A percentile compares a stretch with the other conserved stretches of the same genome.
These are phyloP conservation scores for Endoconidiophora polonica DNA, from an alignment of 2,329 filamentous ascomycete genomes.

Conservation along the genomic window DNA sequence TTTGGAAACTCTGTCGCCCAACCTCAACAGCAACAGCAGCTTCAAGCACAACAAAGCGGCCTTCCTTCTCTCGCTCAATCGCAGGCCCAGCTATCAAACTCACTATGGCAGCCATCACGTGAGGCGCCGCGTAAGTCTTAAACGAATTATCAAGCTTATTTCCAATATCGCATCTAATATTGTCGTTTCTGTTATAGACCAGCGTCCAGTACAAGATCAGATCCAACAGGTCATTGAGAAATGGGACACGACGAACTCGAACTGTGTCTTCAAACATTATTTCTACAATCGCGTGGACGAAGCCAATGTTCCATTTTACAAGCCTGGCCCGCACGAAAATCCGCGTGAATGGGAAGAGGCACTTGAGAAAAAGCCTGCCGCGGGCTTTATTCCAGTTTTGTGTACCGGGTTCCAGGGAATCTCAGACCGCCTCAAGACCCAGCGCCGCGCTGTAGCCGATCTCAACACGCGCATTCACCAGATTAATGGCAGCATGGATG, in stretches of 20 bases:
- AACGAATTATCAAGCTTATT: neutral
- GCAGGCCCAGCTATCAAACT: slow-evolving; percentile 31
- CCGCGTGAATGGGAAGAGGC: slow-evolving; percentile 72
- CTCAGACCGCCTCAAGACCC: slow-evolving; percentile 53
- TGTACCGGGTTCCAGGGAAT: slow-evolving; percentile 58
- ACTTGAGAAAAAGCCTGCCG: slow-evolving; percentile 59
- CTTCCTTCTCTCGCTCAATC: slow-evolving; percentile 28
- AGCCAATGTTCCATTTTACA: slow-evolving; percentile 58
- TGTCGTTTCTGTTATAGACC: slow-evolving; percentile 21
- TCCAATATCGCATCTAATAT: neutral
- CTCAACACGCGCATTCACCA: slow-evolving; percentile 61
- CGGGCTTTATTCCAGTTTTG: slow-evolving; percentile 61
- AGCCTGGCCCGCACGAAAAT: slow-evolving; percentile 53
- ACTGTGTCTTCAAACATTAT: slow-evolving; percentile 65
- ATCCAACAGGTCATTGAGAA: slow-evolving; percentile 53
- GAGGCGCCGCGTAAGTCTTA: slow-evolving; percentile 29
- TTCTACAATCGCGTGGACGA: slow-evolving; percentile 76
- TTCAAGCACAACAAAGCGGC: slow-evolving; percentile 26
- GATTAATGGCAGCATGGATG: slow-evolving; percentile 58
- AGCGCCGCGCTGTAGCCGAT: slow-evolving; percentile 50
- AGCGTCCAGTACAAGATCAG: slow-evolving; percentile 61
- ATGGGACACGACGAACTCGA: slow-evolving; percentile 52
- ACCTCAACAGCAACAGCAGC: slow-evolving; percentile 24
- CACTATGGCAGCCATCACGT: slow-evolving; percentile 36
- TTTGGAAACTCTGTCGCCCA: slow-evolving; percentile 6